Evolutionary conservation across 1,284 basidiomycete species (phyloP).

Genomic region (Porphyrellus sp.): DNA sequence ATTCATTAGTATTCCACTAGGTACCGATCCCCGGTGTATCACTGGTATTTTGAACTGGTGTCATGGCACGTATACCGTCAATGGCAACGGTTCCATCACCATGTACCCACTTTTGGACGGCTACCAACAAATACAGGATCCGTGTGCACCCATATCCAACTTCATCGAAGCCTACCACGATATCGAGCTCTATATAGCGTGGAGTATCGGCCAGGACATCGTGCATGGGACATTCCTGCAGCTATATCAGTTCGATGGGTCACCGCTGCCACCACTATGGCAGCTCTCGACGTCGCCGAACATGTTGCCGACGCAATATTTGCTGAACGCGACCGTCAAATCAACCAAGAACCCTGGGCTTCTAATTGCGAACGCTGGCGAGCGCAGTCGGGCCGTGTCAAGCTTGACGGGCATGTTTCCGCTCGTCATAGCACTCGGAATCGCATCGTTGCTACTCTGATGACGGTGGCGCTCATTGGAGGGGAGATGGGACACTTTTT

Average conservation of each 20-base stretch:
- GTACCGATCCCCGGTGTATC: conserved; percentile 74
- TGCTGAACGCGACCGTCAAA: conserved; percentile 29
- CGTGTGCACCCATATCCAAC: conserved; percentile 82
- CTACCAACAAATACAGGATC: conserved; percentile 88
- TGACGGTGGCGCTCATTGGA: not conserved
- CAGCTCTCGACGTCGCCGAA: conserved; percentile 35
- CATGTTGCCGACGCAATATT: conserved; percentile 40
- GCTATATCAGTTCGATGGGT: conserved; percentile 42
- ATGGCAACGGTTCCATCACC: conserved; percentile 74
- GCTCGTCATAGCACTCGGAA: conserved; percentile 20
- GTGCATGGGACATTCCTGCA: conserved; percentile 40
- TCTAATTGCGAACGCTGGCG: conserved; percentile 25
- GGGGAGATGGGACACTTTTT: not conserved
- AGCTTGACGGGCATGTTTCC: conserved; percentile 11
- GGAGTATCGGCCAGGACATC: conserved; percentile 41
- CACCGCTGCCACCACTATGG: conserved; percentile 37
- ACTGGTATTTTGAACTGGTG: conserved; percentile 82
- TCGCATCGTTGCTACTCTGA: conserved; percentile 29
- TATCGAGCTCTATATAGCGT: conserved; percentile 42
- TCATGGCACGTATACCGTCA: conserved; percentile 72
- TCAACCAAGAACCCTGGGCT: conserved; percentile 6
- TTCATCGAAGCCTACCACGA: conserved; percentile 80
- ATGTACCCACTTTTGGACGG: conserved; percentile 79
- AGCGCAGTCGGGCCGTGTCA: conserved; percentile 20
- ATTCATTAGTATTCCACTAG: conserved; percentile 37